Evolutionary conservation across 139 green algal genomes (phyloP), one percentile per base, ranked within the genome.

Genomic region (Micractinium conductrix): DNA sequence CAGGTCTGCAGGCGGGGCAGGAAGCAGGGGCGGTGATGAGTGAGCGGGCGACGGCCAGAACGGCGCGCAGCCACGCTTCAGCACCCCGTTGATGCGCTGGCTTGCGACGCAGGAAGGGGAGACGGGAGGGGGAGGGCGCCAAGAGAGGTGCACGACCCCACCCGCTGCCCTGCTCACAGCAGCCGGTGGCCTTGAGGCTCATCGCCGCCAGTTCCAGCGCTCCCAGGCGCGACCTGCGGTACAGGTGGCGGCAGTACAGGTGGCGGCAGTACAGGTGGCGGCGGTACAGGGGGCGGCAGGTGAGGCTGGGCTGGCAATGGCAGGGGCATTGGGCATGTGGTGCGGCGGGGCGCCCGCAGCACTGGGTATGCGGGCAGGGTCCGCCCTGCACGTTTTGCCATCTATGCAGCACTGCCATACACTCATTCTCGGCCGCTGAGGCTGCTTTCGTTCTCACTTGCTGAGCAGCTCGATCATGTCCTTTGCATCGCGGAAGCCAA

Each of bases 171-270:
- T 40, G 21, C 74, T 69, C 74, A 81, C 74, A 82, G 28, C 58
- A 72, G 76, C 76, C 76, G 1, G 76, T 82, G 37, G 69, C 68
- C 50, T 80, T 84, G 35, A 84, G 65, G 24, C 19, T 43, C 79
- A 91, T 91, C n/a, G 84, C 89, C 79, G 94, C 94, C 73, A 96
- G 89, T 90, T 96, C 93, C 82, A 95, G 76, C 17, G 90, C 90
- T 45, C 92, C 94, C 70, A 97, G 88, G 1, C 91, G 91, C 35
- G 90, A 89, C 85, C 87, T 94, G 48, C 33, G 70, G 35, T 28
- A 4, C 70, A 88, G 81, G 40, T 83, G 44, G n/a, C n/a, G n/a
- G n/a, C n/a, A n/a, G n/a, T n/a, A n/a, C n/a, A n/a, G n/a, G n/a
- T n/a, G n/a, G n/a, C n/a, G n/a, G n/a, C n/a, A n/a, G n/a, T n/a